Base-by-base conservation (phyloP, 2,329 filamentous ascomycete genomes). In the Daldinia eschscholtzii region DNA sequence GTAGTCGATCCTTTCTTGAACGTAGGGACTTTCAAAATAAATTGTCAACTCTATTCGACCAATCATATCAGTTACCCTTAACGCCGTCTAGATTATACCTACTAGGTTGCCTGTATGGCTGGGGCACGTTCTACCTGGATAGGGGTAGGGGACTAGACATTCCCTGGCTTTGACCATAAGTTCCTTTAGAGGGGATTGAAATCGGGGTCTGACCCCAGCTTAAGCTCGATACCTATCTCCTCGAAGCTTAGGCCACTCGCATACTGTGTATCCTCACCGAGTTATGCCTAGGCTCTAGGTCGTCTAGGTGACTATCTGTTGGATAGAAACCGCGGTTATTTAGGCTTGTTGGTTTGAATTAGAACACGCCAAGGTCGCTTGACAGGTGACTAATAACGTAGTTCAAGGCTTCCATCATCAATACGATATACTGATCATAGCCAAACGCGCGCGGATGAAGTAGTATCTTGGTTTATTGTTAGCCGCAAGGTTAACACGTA, bases 401-500 rank as follows among this genome's bases (percentile, higher is more conserved):
- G 28, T n/a, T 50, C 44, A 26, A 61, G 44, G 52, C 26, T 35
- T 23, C 46, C 41, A 61, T 53, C 33, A 18, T 68, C 69, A 73
- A 70, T 70, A 61, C 62, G 42, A 57, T 28, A n/a, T 33, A 37
- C 18, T 64, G 35, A 42, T n/a, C 13, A 64, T 64, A 59, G 70
- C 74, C 68, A 75, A 64, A 64, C 75, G 74, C 75, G 74, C 74
- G 75, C 73, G 72, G 68, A 61, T 74, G 67, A 44, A 20, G 61
- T 55, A 59, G 61, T 52, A 59, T n/a, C 68, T 42, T 59, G 3
- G n/a, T 37, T 26, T 30, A 44, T 42, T 48, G 28, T 42, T 64
- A 64, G 46, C 57, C 53, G 28, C n/a, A 46, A 57, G 48, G 56
- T 44, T 20, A 55, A 41, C 9, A 52, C 20, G 44, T 13, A 30